Conservation (phyloP, 2,329 filamentous ascomycete species). For the Sarocladium strictum region DNA sequence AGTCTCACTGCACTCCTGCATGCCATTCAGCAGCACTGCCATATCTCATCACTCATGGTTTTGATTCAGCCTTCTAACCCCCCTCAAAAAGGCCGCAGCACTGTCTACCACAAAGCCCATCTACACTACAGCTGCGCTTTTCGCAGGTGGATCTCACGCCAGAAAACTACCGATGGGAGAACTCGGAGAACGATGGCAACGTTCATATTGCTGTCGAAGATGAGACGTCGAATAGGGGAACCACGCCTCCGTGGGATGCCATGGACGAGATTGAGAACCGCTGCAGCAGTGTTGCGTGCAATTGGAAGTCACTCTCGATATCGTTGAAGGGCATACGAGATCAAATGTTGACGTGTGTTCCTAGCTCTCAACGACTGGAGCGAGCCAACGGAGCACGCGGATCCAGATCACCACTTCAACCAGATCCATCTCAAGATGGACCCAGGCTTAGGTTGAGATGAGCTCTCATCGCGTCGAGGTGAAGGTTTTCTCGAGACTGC, state of each 20-base stretch:
- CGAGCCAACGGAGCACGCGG: background rate
- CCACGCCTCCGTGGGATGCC: background rate
- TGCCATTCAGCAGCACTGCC: too few relatives aligned
- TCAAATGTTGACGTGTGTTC: too few relatives aligned
- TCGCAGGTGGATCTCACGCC: background rate
- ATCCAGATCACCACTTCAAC: background rate
- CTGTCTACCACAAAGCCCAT: background rate
- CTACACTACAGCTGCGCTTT: background rate
- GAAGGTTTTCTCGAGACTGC: too few relatives aligned
- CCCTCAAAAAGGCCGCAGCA: background rate
- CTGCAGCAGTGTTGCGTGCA: background rate
- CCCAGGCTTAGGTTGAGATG: background rate
- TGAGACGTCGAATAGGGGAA: background rate
- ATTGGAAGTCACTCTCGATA: background rate
- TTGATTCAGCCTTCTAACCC: too few relatives aligned
- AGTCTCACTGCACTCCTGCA: too few relatives aligned
- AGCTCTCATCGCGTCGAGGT: too few relatives aligned
- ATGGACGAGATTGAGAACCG: background rate
- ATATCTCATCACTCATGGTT: too few relatives aligned
- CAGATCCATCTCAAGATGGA: background rate
- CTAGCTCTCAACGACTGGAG: background rate
- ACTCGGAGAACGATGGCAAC: background rate
- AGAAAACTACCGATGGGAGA: background rate
- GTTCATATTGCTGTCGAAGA: background rate
- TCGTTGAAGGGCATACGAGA: background rate